Base-by-base conservation (phyloP, 768 basidiomycete species). In the Hypholoma sublateritium region DNA sequence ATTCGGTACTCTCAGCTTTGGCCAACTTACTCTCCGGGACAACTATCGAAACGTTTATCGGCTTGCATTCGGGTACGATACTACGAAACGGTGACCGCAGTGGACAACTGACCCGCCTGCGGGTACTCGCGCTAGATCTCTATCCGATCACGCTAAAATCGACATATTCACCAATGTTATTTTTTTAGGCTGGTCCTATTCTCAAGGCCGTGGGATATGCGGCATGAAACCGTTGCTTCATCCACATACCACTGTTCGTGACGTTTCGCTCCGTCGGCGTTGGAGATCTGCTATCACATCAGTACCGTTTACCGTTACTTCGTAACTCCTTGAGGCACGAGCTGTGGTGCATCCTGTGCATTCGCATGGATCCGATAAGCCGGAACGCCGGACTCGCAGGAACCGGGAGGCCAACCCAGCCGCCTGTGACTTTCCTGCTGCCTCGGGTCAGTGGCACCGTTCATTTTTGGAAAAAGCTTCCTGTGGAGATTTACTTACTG, bases 321-420 rank as follows among this genome's bases (percentile, higher is more conserved):
- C 56, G 58, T 52, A 64, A 54, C 62, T 57, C 61, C 59, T 59
- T 65, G 61, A 59, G 61, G 62, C 60, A 62, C 59, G 61, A 56
- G 53, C 60, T 56, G 56, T 55, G 62, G 50, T 57, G 47, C 59
- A 58, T 50, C 52, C 54, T 59, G 53, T 43, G 44, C 52, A 51
- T 63, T 66, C 67, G 64, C 64, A 67, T 65, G 67, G 59, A 62
- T 56, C 64, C 67, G 64, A 67, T 58, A 57, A 62, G 63, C 65
- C 65, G 67, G 67, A 65, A 62, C 51, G 51, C 57, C 62, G 62
- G 67, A 53, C 42, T 60, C 59, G 58, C 50, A 59, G 57, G 50
- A 59, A 58, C 62, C 64, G 63, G 62, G 53, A 57, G 60, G 53
- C 52, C 55, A 61, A 62, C 62, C 59, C 61, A 63, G 57, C 50